Percentiles rank a stretch among this genome's conserved stretches.
phyloP scores from a whole-genome alignment of 2,329 filamentous ascomycete species.

The Sporothrix brunneoviolacea region DNA sequence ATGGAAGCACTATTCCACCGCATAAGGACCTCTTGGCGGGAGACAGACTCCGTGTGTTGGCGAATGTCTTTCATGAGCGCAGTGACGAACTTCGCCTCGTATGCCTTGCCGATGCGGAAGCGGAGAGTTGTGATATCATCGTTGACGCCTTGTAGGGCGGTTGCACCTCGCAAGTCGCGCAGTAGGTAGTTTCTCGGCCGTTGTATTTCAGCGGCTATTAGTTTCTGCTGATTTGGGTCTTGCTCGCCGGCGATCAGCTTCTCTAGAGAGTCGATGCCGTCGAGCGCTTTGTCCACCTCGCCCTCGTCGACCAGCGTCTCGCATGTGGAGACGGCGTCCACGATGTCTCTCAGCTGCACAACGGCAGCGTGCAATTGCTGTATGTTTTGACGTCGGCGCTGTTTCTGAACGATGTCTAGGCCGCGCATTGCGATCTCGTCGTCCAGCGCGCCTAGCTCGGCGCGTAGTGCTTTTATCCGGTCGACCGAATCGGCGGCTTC shows the following conservation, averaged over 20 bases:
- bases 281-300: conserved; percentile 74
- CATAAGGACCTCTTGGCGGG: conserved; percentile 66
- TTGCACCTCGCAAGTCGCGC: conserved; percentile 68
- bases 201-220: conserved; percentile 11
- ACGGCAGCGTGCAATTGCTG: conserved; percentile 76
- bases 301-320: conserved; percentile 77
- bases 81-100: conserved; percentile 72
- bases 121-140: conserved; percentile 70
- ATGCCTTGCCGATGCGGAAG: conserved; percentile 77
- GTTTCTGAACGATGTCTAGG: conserved; percentile 76
- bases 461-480: conserved; percentile 72
- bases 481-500: conserved; percentile 88
- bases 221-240: conserved; percentile 27
- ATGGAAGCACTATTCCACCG: conserved; percentile 77
- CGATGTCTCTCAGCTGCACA: conserved; percentile 71
- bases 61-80: conserved; percentile 73
- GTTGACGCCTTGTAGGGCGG: conserved; percentile 72
- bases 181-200: conserved; percentile 27
- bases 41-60: conserved; percentile 69
- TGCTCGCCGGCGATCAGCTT: conserved; percentile 69
- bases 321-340: conserved; percentile 66
- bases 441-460: conserved; percentile 75
- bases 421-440: conserved; percentile 81
- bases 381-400: conserved; percentile 76
- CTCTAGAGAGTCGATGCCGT: conserved; percentile 71